Conservation (phyloP, 208 protist species). For the Zelonia costaricensis region DNA sequence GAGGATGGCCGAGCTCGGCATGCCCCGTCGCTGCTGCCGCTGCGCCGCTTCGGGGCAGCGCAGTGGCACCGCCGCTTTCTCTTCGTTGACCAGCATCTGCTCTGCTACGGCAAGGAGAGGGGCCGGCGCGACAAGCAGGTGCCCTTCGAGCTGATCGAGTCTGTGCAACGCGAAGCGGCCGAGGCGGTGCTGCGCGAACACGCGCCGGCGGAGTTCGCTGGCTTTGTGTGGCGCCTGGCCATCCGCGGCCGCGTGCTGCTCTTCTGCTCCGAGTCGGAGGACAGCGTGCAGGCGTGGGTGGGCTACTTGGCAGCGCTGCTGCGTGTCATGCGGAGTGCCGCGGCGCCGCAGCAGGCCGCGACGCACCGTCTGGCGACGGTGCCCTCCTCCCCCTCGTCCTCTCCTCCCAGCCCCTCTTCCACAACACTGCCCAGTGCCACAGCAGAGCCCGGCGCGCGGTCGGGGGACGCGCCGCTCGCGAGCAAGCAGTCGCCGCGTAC, state of each 20-base stretch:
- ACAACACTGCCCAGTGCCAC: too few species aligned
- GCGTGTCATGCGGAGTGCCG: constrained; percentile 19
- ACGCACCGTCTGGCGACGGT: too few species aligned
- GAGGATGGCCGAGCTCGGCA: constrained; percentile 19
- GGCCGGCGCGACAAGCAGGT: constrained; percentile 45
- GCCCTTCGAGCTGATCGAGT: constrained; percentile 42
- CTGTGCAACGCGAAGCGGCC: constrained; percentile 24
- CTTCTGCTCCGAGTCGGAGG: constrained; percentile 52
- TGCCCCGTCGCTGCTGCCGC: constrained; percentile 30
- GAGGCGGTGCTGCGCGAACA: constrained; percentile 38
- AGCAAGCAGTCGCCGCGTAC: too few species aligned
- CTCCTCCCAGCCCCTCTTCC: too few species aligned
- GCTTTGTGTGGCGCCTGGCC: constrained; percentile 58
- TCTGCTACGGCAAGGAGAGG: constrained; percentile 52
- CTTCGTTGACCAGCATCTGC: constrained; percentile 38
- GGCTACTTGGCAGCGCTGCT: constrained; percentile 39
- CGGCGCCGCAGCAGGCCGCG: neutral
- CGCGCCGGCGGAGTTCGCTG: constrained; percentile 32
- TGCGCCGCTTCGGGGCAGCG: constrained; percentile 47
- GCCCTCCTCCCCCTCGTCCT: too few species aligned
- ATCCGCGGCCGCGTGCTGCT: constrained; percentile 39
- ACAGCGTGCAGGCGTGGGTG: constrained; percentile 42
- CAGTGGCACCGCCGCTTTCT: constrained; percentile 63
- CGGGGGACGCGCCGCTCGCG: too few species aligned
- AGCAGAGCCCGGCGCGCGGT: too few species aligned